These are phyloP conservation scores for Stylosanthes scabra DNA, from an alignment of 331 rosid genomes.

Conservation along the genomic window DNA sequence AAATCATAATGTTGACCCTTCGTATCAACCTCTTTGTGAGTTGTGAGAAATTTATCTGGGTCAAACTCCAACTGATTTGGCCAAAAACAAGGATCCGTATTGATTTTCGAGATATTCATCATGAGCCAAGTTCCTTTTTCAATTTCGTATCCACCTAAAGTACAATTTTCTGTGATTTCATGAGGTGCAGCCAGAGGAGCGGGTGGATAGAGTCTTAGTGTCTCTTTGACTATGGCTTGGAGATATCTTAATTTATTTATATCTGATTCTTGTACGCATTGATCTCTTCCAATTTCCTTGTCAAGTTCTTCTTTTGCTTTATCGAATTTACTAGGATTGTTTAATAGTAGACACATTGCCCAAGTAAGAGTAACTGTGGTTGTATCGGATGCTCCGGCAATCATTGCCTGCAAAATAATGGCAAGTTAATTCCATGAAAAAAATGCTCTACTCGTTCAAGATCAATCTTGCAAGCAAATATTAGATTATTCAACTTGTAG, in stretches of 20 bases:
- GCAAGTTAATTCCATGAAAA: no score
- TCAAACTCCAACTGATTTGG: conserved; percentile 41
- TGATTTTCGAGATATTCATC: conserved; percentile 50
- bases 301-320: conserved; percentile 43
- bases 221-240: conserved; percentile 40
- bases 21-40: conserved; percentile 46
- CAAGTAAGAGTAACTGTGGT: conserved; percentile 39
- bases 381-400: conserved; percentile 39
- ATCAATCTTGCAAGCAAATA: no score
- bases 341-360: conserved; percentile 33
- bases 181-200: conserved; percentile 27
- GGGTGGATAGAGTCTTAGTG: conserved; percentile 37
- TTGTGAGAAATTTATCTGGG: conserved; percentile 58
- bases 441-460: no score
- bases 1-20: conserved; percentile 45
- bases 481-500: no score
- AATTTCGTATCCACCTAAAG: conserved; percentile 40
- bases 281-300: conserved; percentile 31
- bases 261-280: conserved; percentile 18
- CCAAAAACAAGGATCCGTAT: conserved; percentile 49
- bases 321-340: conserved; percentile 1
- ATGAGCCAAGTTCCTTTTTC: conserved; percentile 48
- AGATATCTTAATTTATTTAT: conserved; percentile 31
- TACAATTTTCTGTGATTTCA: conserved; percentile 46
- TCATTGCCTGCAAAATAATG: conserved; percentile 16